Evolutionary conservation across 805 yeast genomes (phyloP).

Genomic region (Monosporozyma solicola): DNA sequence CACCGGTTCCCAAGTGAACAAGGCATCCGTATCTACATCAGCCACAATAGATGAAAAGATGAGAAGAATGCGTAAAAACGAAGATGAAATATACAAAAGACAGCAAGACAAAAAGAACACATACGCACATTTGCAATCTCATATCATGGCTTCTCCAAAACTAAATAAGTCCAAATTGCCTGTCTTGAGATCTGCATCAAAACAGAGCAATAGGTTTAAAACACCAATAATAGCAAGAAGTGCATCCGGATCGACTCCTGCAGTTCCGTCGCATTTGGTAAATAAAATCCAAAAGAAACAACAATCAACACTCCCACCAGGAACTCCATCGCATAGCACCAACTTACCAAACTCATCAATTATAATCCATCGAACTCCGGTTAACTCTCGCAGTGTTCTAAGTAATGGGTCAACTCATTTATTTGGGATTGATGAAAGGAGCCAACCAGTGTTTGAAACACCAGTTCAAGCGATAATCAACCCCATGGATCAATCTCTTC

Average conservation of each 20-base stretch:
- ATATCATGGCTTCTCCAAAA: constrained; percentile 25
- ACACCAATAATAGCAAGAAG: constrained; percentile 19
- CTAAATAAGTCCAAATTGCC: constrained; percentile 24
- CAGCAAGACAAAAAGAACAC: constrained; percentile 17
- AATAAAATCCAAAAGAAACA: constrained; percentile 12
- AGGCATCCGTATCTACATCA: constrained; percentile 5
- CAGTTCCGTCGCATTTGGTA: constrained; percentile 25
- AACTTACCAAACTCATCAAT: constrained; percentile 8
- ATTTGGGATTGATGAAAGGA: neutral
- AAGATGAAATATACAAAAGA: constrained; percentile 10
- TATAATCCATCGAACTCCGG: constrained; percentile 3
- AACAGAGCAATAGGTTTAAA: constrained; percentile 16
- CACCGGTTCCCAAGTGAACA: constrained; percentile 6
- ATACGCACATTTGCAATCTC: constrained; percentile 23
- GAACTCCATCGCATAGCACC: constrained; percentile 14
- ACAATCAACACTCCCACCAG: constrained; percentile 4
- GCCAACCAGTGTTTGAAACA: constrained; percentile 15
- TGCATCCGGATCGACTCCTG: constrained; percentile 12
- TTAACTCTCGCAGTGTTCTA: neutral
- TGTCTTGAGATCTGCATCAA: constrained; percentile 23
- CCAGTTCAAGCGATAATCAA: constrained; percentile 10
- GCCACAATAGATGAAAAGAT: constrained; percentile 22
- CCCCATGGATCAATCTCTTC: neutral
- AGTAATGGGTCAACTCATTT: neutral
- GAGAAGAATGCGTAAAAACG: constrained; percentile 21